Evolutionary conservation across 2,329 filamentous ascomycete genomes (phyloP), one percentile per base, ranked within the genome.

Genomic region (Scedosporium boydii): DNA sequence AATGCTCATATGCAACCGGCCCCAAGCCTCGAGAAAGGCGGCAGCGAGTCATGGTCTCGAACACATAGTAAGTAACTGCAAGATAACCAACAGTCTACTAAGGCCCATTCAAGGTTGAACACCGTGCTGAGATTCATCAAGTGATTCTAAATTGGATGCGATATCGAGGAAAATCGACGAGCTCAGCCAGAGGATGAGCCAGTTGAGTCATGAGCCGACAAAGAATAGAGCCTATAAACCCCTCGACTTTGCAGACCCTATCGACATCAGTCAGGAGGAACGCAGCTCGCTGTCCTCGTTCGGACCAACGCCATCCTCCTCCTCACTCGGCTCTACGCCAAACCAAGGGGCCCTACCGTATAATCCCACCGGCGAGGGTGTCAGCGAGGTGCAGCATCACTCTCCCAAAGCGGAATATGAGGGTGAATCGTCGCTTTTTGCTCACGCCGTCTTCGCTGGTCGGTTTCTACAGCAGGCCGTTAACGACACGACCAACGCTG

Each of bases 391-490:
- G 51, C 2, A 16, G 62, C 6, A 61, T 51, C 23, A 53, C 61
- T 4, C 58, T 48, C 21, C 58, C 60, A 29, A 66, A 48, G 26
- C 60, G 29, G 65, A 68, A 26, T 66, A 66, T n/a, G 63, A 66
- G 38, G 78, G 77, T 7, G 75, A 77, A 63, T 78, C 77, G 3
- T 80, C 77, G 1, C 66, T 80, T 21, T 72, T 77, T 6, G 78
- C 78, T 1, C 78, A 80, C 61, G 76, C 77, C 2, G 74, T 73
- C 14, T 80, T 80, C 64, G 69, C 69, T 1, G 66, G 64, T 7
- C 63, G 26, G 23, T 69, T 70, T 38, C 63, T 70, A 6, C 66
- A 69, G 48, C 65, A 65, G 26, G 65, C 66, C 26, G 63, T 70
- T 26, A 64, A 46, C 41, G 66, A 63, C 44, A 66, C 63, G 7